Percentiles rank a stretch among this genome's conserved stretches.
These are phyloP conservation scores for Anthoceros angustus DNA, from an alignment of 225 moss, liverwort and hornwort species.

Conservation along the genomic window DNA sequence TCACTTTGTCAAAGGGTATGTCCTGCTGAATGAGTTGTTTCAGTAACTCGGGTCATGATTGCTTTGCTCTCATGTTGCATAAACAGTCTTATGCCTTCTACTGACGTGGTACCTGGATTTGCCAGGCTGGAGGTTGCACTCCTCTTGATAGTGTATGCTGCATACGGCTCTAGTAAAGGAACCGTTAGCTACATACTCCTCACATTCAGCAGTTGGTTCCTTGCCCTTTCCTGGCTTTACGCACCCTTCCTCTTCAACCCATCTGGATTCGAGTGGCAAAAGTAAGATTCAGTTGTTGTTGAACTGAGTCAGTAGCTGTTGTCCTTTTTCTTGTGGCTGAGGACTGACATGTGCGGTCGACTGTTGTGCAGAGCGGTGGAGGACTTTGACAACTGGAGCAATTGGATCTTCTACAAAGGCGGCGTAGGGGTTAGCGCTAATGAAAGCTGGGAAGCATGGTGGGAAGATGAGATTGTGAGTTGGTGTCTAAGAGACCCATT, in stretches of 20 bases:
- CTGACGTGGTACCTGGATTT: not conserved
- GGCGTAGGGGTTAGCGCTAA: conserved; percentile 71
- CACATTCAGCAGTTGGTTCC: conserved; percentile 92
- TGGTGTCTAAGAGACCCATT: not conserved
- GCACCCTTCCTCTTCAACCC: conserved; percentile 96
- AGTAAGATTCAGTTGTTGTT: conserved; percentile 29
- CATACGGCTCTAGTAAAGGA: conserved; percentile 59
- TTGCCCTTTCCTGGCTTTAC: conserved; percentile 89
- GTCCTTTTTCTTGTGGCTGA: not conserved
- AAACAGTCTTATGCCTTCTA: not conserved
- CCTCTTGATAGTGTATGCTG: conserved; percentile 65
- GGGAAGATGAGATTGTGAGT: conserved; percentile 74
- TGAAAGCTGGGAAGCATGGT: conserved; percentile 96
- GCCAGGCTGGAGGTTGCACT: conserved; percentile 81
- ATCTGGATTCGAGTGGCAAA: conserved; percentile 99
- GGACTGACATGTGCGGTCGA: no score
- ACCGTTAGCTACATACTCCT: conserved; percentile 65
- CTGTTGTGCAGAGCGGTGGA: conserved; percentile 57
- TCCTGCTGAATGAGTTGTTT: not conserved
- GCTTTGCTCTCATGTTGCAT: not conserved
- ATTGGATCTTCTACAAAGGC: conserved; percentile 95
- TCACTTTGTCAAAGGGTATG: conserved; percentile 94
- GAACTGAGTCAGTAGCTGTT: not conserved
- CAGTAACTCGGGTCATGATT: conserved; percentile 1
- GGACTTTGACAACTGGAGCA: conserved; percentile 97